These are phyloP conservation scores for Aspergillus affinis DNA, from an alignment of 495 filamentous ascomycete species.

Conservation along the genomic window DNA sequence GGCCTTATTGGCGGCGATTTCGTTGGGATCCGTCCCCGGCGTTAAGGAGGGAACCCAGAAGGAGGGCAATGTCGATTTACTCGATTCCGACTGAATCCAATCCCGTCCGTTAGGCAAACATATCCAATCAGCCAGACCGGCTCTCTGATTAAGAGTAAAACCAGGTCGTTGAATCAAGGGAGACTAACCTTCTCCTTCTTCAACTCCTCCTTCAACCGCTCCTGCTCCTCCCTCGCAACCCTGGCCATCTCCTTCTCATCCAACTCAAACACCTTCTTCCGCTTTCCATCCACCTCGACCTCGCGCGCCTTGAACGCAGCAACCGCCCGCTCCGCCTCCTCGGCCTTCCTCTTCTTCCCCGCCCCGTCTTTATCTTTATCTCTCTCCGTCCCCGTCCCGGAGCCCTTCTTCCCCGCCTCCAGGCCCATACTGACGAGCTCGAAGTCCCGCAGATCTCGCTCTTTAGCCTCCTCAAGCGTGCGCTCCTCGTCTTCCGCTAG, in stretches of 20 bases:
- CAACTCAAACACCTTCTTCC: constrained; percentile 64
- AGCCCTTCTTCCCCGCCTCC: constrained; percentile 23
- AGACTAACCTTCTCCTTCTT: constrained; percentile 69
- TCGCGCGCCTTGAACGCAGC: constrained; percentile 57
- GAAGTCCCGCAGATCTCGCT: constrained; percentile 38
- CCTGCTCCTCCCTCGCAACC: constrained; percentile 67
- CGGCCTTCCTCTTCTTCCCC: constrained; percentile 31
- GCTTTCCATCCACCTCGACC: constrained; percentile 56
- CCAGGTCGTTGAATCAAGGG: neutral
- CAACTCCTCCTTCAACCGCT: constrained; percentile 64
- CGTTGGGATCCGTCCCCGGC: constrained; percentile 55
- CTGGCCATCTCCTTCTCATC: constrained; percentile 77
- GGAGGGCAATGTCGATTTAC: constrained; percentile 75
- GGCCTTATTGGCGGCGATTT: constrained; percentile 54
- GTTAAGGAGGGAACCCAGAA: constrained; percentile 94
- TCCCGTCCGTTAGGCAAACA: constrained; percentile 7
- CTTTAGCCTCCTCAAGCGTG: constrained; percentile 33
- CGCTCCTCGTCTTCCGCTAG: constrained; percentile 42
- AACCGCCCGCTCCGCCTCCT: constrained; percentile 26
- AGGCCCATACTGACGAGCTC: constrained; percentile 46
- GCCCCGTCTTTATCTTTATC: constrained; percentile 1
- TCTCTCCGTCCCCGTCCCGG: constrained; percentile 11
- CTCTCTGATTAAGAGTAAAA: neutral
- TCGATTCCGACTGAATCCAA: constrained; percentile 39
- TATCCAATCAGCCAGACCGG: neutral